These are phyloP conservation scores for Trametes pubescens DNA, from an alignment of 1,284 basidiomycete species.

Conservation along the genomic window DNA sequence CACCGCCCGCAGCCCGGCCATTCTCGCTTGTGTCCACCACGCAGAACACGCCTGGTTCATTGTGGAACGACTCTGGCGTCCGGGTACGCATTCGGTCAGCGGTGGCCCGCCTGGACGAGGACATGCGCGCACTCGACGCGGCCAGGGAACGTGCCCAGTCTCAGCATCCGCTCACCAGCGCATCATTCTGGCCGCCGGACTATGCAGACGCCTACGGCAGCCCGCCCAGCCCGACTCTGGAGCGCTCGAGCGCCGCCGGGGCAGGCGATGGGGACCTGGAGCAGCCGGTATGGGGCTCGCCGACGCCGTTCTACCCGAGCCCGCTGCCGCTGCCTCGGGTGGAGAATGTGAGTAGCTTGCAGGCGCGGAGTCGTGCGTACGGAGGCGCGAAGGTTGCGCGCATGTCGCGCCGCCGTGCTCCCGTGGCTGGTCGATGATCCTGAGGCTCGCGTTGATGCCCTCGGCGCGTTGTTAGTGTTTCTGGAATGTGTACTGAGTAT, in stretches of 20 bases:
- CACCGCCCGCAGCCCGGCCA: slow-evolving; percentile 27
- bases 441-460: too few relatives aligned
- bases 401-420: slow-evolving; percentile 19
- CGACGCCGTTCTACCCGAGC: slow-evolving; percentile 36
- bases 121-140: slow-evolving; percentile 18
- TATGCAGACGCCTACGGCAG: neutral
- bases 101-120: slow-evolving; percentile 15
- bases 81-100: slow-evolving; percentile 28
- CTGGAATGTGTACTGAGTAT: too few relatives aligned
- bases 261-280: slow-evolving; percentile 15
- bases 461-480: too few relatives aligned
- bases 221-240: slow-evolving; percentile 23
- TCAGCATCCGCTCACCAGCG: neutral
- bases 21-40: slow-evolving; percentile 33
- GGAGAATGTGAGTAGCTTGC: slow-evolving; percentile 21
- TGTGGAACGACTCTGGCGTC: slow-evolving; percentile 32
- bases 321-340: slow-evolving; percentile 35
- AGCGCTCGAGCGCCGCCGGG: slow-evolving; percentile 14
- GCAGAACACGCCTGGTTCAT: slow-evolving; percentile 28
- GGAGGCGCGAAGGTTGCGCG: slow-evolving; percentile 19
- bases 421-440: slow-evolving; percentile 22
- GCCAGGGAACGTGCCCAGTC: slow-evolving; percentile 8
- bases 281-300: slow-evolving; percentile 36
- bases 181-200: slow-evolving; percentile 10
- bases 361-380: slow-evolving; percentile 25